Evolutionary conservation across 805 yeast genomes (phyloP).

Genomic region (Lipomyces starkeyi): DNA sequence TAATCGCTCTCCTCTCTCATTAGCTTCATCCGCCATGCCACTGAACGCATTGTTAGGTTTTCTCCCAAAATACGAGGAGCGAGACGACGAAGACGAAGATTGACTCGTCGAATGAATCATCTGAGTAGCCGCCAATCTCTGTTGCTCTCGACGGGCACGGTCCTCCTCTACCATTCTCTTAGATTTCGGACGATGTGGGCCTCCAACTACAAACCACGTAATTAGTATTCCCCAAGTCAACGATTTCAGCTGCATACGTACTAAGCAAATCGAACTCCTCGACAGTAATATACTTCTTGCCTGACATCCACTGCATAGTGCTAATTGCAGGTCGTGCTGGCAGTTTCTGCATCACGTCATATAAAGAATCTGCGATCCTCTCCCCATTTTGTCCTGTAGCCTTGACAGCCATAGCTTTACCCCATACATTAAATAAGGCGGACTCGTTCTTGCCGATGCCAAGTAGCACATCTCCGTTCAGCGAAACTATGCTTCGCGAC

Average conservation of each 20-base stretch:
- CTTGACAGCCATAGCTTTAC: slow-evolving; percentile 45
- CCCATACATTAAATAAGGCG: slow-evolving; percentile 57
- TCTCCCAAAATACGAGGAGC: slow-evolving; percentile 13
- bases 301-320: slow-evolving; percentile 85
- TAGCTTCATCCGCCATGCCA: slow-evolving; percentile 22
- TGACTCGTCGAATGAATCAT: slow-evolving; percentile 7
- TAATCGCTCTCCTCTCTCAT: slow-evolving; percentile 35
- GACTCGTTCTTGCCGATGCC: slow-evolving; percentile 63
- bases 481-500: slow-evolving; percentile 47
- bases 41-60: neutral
- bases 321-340: slow-evolving; percentile 83
- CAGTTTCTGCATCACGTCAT: slow-evolving; percentile 67
- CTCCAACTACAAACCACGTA: slow-evolving; percentile 56
- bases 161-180: slow-evolving; percentile 49
- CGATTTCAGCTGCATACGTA: neutral
- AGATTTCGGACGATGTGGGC: slow-evolving; percentile 69
- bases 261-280: slow-evolving; percentile 64
- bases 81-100: slow-evolving; percentile 10
- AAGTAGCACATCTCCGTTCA: slow-evolving; percentile 53
- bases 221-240: neutral
- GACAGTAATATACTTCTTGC: slow-evolving; percentile 64
- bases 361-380: slow-evolving; percentile 60
- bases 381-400: slow-evolving; percentile 37
- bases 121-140: slow-evolving; percentile 31
- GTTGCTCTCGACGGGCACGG: slow-evolving; percentile 39